phyloP scores from a whole-genome alignment of 2,329 filamentous ascomycete genomes.

The Colletotrichum agaves region DNA sequence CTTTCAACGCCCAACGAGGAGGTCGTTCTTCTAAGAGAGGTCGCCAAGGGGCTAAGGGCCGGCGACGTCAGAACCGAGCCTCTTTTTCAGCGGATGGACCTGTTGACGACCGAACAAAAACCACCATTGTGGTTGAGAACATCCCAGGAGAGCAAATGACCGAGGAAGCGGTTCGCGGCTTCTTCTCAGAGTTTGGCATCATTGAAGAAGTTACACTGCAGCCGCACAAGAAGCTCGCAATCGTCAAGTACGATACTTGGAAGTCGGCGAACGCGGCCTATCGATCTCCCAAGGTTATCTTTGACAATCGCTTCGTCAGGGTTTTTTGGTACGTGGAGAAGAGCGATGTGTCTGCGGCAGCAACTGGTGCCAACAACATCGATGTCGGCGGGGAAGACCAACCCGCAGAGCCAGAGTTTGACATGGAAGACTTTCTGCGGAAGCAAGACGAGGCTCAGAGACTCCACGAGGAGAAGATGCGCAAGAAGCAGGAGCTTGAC shows the following conservation, averaged over 20 bases:
- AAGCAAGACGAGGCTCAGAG: slow-evolving; percentile 80
- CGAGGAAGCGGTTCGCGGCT: slow-evolving; percentile 72
- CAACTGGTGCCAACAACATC: slow-evolving; percentile 40
- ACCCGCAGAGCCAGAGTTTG: slow-evolving; percentile 64
- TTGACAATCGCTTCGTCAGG: slow-evolving; percentile 87
- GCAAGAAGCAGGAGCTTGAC: slow-evolving; percentile 71
- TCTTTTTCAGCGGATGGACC: slow-evolving; percentile 74
- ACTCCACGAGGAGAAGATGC: slow-evolving; percentile 71
- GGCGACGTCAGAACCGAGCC: slow-evolving; percentile 51
- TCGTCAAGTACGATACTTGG: slow-evolving; percentile 76
- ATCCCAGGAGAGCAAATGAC: slow-evolving; percentile 78
- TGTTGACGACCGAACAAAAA: slow-evolving; percentile 70
- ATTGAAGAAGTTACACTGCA: slow-evolving; percentile 74
- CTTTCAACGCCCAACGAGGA: slow-evolving; percentile 40
- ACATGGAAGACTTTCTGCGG: slow-evolving; percentile 74
- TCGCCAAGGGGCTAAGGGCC: slow-evolving; percentile 39
- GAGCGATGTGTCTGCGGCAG: slow-evolving; percentile 47
- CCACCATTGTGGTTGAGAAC: slow-evolving; percentile 78
- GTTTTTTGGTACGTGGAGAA: slow-evolving; percentile 79
- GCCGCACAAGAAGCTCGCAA: slow-evolving; percentile 72
- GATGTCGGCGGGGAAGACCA: slow-evolving; percentile 16
- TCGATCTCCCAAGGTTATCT: slow-evolving; percentile 81
- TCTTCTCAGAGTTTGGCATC: slow-evolving; percentile 78
- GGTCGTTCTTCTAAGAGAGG: slow-evolving; percentile 43
- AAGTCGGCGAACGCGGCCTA: slow-evolving; percentile 76